A percentile compares a stretch with the other conserved stretches of the same genome.
phyloP scores from a whole-genome alignment of 1,139 yeast species.

The Fermentozyma sake region DNA sequence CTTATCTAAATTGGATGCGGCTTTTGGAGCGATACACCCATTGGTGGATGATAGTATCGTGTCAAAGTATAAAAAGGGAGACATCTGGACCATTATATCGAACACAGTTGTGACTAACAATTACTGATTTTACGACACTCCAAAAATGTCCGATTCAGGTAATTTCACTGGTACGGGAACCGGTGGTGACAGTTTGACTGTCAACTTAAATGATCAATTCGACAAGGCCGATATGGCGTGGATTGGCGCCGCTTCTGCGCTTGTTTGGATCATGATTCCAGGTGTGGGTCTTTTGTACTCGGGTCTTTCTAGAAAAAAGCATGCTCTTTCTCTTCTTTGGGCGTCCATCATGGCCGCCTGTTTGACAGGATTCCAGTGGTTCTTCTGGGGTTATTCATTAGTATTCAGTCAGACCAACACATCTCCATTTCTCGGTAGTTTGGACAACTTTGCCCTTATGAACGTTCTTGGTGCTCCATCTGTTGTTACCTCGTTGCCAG shows the following conservation, averaged over 20 bases:
- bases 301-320: conserved; percentile 88
- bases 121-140: background rate
- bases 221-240: conserved; percentile 81
- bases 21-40: background rate
- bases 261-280: conserved; percentile 94
- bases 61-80: conserved; percentile 2
- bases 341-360: conserved; percentile 89
- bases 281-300: conserved; percentile 90
- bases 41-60: conserved; percentile 2
- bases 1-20: conserved; percentile 3
- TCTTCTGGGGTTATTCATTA: conserved; percentile 93
- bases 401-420: conserved; percentile 69
- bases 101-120: no score
- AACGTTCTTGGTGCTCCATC: conserved; percentile 80
- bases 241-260: conserved; percentile 70
- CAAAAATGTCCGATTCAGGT: conserved; percentile 7
- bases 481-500: conserved; percentile 68
- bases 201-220: conserved; percentile 70
- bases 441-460: conserved; percentile 75
- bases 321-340: conserved; percentile 86
- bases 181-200: conserved; percentile 75
- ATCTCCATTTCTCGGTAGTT: conserved; percentile 71
- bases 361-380: conserved; percentile 87
- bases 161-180: conserved; percentile 52
- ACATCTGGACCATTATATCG: no score